A percentile compares a stretch with the other conserved stretches of the same genome.
These are phyloP conservation scores for Emergomyces pasteurianus DNA, from an alignment of 2,329 filamentous ascomycete species.

Conservation along the genomic window DNA sequence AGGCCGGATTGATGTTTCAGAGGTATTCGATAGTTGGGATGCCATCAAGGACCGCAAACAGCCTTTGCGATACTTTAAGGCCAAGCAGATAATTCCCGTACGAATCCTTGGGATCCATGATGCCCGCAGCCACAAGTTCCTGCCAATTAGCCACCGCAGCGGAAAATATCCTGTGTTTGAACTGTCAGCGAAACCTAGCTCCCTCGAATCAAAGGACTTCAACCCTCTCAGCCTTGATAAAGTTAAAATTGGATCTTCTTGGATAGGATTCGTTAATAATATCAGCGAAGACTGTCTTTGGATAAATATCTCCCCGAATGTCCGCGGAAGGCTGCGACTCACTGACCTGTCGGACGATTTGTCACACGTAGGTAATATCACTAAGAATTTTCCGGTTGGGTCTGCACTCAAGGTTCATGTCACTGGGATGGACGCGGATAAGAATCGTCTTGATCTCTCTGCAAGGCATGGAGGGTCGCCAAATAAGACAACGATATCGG, in stretches of 20 bases:
- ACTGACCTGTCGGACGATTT: conserved; percentile 83
- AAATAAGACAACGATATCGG: conserved; percentile 54
- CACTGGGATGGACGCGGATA: conserved; percentile 57
- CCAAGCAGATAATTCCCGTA: conserved; percentile 59
- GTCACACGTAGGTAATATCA: conserved; percentile 62
- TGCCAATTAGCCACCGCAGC: conserved; percentile 78
- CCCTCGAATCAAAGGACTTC: conserved; percentile 41
- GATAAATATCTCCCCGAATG: conserved; percentile 80
- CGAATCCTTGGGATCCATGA: conserved; percentile 81
- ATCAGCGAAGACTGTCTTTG: conserved; percentile 67
- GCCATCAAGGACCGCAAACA: conserved; percentile 72
- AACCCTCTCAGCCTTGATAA: conserved; percentile 59
- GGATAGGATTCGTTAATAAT: conserved; percentile 86
- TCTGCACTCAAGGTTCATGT: conserved; percentile 75
- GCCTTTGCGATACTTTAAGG: conserved; percentile 62
- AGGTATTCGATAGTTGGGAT: conserved; percentile 79
- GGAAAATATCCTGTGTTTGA: conserved; percentile 72
- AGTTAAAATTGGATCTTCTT: conserved; percentile 57
- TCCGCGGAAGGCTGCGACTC: conserved; percentile 70
- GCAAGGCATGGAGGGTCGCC: conserved; percentile 50
- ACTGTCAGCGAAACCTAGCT: conserved; percentile 65
- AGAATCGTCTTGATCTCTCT: conserved; percentile 72
- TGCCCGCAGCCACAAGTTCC: conserved; percentile 76
- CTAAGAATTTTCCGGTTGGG: conserved; percentile 76
- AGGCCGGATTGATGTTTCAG: conserved; percentile 85